phyloP scores from a whole-genome alignment of 192 early-diverging fungal genomes.

The Podila clonocystis region DNA sequence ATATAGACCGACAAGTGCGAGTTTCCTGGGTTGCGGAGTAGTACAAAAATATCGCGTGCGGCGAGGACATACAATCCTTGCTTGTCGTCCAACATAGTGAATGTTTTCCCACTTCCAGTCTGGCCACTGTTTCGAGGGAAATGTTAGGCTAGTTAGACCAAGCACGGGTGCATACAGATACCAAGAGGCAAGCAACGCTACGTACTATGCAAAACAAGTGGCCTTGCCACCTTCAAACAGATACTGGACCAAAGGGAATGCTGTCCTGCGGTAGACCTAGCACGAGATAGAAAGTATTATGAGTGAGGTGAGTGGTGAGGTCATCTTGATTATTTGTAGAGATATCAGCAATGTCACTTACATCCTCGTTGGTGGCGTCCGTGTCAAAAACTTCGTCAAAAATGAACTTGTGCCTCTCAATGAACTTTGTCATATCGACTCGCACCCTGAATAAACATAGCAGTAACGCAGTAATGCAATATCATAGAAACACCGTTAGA shows the following conservation, averaged over 20 bases:
- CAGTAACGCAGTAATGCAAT: background rate
- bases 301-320: background rate
- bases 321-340: background rate
- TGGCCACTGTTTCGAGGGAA: constrained; percentile 68
- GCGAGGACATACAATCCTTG: constrained; percentile 95
- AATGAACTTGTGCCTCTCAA: constrained; percentile 92
- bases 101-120: constrained; percentile 95
- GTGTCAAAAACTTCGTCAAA: constrained; percentile 98
- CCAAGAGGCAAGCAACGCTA: background rate
- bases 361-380: constrained; percentile 80
- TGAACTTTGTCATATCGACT: constrained; percentile 94
- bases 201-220: constrained; percentile 98
- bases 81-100: constrained; percentile 92
- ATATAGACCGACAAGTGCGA: constrained; percentile 83
- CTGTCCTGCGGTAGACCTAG: constrained; percentile 88
- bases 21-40: constrained; percentile 75
- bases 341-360: constrained; percentile 33
- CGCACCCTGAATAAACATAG: constrained; percentile 69
- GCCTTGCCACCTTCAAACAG: constrained; percentile 96
- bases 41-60: constrained; percentile 88
- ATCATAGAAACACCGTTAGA: constrained; percentile 5
- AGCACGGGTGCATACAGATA: background rate
- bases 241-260: constrained; percentile 93
- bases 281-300: too few relatives aligned
- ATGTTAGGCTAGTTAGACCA: background rate